A percentile compares a stretch with the other conserved stretches of the same genome.
phyloP scores from a whole-genome alignment of 805 yeast species.

The Spencermartinsiella europaea region DNA sequence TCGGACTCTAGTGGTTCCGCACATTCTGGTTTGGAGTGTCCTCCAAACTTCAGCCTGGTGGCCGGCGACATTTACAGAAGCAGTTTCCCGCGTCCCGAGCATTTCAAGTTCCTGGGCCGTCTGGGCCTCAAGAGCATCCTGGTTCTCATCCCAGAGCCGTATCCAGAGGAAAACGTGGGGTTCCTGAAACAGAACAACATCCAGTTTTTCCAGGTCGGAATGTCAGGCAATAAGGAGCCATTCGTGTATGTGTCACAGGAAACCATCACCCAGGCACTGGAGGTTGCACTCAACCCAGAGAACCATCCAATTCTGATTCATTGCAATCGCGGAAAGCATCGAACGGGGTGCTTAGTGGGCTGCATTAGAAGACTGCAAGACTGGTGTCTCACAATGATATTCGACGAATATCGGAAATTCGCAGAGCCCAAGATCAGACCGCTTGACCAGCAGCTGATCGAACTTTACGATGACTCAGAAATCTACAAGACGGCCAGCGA shows the following conservation, averaged over 20 bases:
- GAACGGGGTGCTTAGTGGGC: conserved; percentile 96
- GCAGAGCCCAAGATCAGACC: conserved; percentile 95
- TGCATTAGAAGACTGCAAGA: conserved; percentile 82
- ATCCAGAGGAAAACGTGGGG: conserved; percentile 69
- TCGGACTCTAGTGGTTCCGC: not conserved
- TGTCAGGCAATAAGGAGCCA: conserved; percentile 95
- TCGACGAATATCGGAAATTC: conserved; percentile 91
- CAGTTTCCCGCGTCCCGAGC: conserved; percentile 83
- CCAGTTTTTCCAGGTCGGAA: conserved; percentile 75
- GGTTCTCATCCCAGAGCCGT: conserved; percentile 86
- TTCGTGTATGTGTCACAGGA: conserved; percentile 62
- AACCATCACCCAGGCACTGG: conserved; percentile 71
- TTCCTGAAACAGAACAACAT: conserved; percentile 61
- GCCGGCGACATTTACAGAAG: conserved; percentile 74
- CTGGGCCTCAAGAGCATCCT: conserved; percentile 68
- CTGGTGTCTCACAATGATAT: conserved; percentile 91
- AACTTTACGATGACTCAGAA: conserved; percentile 68
- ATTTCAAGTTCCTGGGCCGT: conserved; percentile 61
- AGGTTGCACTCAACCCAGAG: conserved; percentile 72
- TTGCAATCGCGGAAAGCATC: conserved; percentile 93
- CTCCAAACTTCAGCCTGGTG: conserved; percentile 89
- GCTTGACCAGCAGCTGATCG: conserved; percentile 92
- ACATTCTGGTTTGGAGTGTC: conserved; percentile 31
- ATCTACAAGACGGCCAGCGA: conserved; percentile 51
- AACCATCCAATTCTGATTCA: conserved; percentile 92